A percentile compares a stretch with the other conserved stretches of the same genome.
Conservation (phyloP, 495 filamentous ascomycete species). For the Daldinia vernicosa region DNA sequence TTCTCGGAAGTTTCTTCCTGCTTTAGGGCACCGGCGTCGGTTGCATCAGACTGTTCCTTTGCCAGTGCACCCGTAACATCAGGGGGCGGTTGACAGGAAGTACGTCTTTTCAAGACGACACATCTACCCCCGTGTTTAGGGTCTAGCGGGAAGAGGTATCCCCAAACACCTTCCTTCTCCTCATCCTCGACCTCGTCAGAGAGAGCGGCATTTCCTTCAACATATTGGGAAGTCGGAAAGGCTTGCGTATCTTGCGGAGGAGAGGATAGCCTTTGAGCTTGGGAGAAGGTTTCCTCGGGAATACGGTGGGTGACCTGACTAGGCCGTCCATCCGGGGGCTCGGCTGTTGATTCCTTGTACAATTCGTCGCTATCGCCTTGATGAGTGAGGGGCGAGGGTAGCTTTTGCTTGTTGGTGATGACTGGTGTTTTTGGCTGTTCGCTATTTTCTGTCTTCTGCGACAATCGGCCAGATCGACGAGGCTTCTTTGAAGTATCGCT, state of each 20-base stretch:
- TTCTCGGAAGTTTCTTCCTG: slow-evolving; percentile 68
- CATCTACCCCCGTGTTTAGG: slow-evolving; percentile 68
- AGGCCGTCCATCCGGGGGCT: slow-evolving; percentile 70
- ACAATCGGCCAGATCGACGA: slow-evolving; percentile 68
- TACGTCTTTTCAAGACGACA: slow-evolving; percentile 75
- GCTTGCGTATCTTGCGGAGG: slow-evolving; percentile 69
- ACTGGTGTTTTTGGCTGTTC: slow-evolving; percentile 66
- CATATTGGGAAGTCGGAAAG: slow-evolving; percentile 82
- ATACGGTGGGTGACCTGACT: slow-evolving; percentile 64
- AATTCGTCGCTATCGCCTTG: slow-evolving; percentile 67
- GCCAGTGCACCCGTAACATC: slow-evolving; percentile 39
- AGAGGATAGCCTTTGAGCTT: slow-evolving; percentile 60
- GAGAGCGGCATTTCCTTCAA: slow-evolving; percentile 75
- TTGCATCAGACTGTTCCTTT: slow-evolving; percentile 47
- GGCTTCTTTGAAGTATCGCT: slow-evolving; percentile 69
- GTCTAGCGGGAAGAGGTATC: slow-evolving; percentile 87
- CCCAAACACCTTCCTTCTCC: slow-evolving; percentile 92
- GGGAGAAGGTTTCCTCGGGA: slow-evolving; percentile 55
- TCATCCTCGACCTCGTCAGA: slow-evolving; percentile 86
- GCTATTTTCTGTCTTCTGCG: slow-evolving; percentile 55
- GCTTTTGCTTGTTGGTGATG: slow-evolving; percentile 67
- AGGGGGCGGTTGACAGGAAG: slow-evolving; percentile 67
- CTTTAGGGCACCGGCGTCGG: slow-evolving; percentile 53
- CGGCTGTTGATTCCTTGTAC: slow-evolving; percentile 75
- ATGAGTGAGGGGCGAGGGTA: slow-evolving; percentile 86